Percentiles rank a stretch among this genome's conserved stretches.
Evolutionary conservation across 2,329 filamentous ascomycete species (phyloP).

Genomic region (Monilinia fructigena): DNA sequence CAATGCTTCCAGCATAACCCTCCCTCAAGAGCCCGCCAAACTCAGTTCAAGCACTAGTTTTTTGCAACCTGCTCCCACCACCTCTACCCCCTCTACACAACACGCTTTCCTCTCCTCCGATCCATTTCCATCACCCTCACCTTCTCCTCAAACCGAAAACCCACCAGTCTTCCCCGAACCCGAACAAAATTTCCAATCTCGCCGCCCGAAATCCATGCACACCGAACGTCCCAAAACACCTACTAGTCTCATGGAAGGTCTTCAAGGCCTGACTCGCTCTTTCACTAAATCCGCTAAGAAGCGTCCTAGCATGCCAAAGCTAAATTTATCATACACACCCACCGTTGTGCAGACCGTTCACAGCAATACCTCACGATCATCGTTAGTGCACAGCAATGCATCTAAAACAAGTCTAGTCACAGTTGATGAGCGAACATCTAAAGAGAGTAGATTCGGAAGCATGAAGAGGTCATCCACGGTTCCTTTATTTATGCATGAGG

Average conservation of each 20-base stretch:
- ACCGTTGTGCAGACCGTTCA: neutral
- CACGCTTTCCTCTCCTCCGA: constrained; percentile 37
- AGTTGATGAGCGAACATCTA: constrained; percentile 17
- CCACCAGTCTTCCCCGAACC: neutral
- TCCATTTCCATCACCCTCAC: constrained; percentile 31
- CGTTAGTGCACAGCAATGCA: constrained; percentile 8
- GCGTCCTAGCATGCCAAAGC: constrained; percentile 23
- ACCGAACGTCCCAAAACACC: constrained; percentile 24
- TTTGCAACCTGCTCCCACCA: constrained; percentile 13
- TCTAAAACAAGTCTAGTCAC: constrained; percentile 15
- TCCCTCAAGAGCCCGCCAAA: constrained; percentile 17
- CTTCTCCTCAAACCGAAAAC: constrained; percentile 9
- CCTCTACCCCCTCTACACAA: constrained; percentile 15
- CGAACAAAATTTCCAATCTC: constrained; percentile 18
- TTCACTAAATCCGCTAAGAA: constrained; percentile 15
- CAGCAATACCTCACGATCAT: constrained; percentile 17
- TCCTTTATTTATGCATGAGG: constrained; percentile 8
- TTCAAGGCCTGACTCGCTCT: constrained; percentile 20
- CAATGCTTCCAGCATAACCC: constrained; percentile 3
- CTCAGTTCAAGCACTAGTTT: constrained; percentile 12
- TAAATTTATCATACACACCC: constrained; percentile 19
- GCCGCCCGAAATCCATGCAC: constrained; percentile 16
- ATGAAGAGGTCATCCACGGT: constrained; percentile 18
- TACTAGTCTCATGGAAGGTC: constrained; percentile 21
- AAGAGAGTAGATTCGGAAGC: constrained; percentile 10